phyloP scores from a whole-genome alignment of 2,329 filamentous ascomycete species.

The Penicillium palitans region DNA sequence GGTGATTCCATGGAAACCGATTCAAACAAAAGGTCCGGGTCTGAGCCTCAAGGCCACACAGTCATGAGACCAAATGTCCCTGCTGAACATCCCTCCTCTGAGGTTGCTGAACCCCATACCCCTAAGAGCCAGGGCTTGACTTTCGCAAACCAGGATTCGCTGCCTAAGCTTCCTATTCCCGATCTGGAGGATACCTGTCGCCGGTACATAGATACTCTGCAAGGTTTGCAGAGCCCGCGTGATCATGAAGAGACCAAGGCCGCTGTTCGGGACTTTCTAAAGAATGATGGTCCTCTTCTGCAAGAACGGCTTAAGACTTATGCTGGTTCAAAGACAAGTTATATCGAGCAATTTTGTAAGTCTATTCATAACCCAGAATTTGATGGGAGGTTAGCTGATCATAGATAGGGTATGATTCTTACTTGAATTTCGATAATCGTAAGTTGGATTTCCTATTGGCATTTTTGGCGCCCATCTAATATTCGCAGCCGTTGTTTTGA shows the following conservation, averaged over 20 bases:
- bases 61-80: constrained; percentile 29
- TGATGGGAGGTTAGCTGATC: constrained; percentile 10
- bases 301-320: constrained; percentile 90
- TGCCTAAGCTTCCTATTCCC: constrained; percentile 91
- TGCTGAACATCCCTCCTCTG: constrained; percentile 10
- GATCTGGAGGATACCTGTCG: constrained; percentile 76
- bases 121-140: constrained; percentile 69
- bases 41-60: constrained; percentile 17
- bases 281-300: constrained; percentile 74
- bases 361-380: constrained; percentile 20
- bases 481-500: constrained; percentile 74
- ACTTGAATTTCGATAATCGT: constrained; percentile 93
- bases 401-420: constrained; percentile 88
- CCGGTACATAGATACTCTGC: constrained; percentile 76
- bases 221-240: constrained; percentile 74
- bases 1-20: constrained; percentile 63
- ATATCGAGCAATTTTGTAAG: constrained; percentile 98
- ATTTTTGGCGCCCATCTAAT: constrained; percentile 11
- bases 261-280: constrained; percentile 80
- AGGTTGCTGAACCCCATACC: constrained; percentile 12
- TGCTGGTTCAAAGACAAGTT: constrained; percentile 86
- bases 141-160: constrained; percentile 81
- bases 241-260: constrained; percentile 81
- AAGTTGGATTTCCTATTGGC: constrained; percentile 22
- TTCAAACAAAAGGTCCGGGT: constrained; percentile 1